phyloP scores from a whole-genome alignment of 2,329 filamentous ascomycete species.

The Trichoderma sp. region DNA sequence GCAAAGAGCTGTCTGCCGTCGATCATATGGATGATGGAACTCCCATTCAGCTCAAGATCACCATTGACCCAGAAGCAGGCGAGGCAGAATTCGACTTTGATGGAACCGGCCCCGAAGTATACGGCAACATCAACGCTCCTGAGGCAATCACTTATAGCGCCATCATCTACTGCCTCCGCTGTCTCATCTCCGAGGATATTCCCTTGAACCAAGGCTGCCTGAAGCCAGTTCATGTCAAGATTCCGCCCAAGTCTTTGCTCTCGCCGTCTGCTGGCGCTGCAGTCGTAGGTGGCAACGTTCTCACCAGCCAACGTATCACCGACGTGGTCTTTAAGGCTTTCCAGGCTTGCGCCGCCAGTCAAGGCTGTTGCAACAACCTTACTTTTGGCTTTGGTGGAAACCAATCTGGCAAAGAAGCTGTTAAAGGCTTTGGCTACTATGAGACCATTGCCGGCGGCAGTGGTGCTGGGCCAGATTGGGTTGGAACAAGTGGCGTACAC shows the following conservation, averaged over 20 bases:
- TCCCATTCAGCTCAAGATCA: slow-evolving; percentile 74
- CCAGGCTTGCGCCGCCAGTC: slow-evolving; percentile 75
- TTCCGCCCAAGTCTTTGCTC: slow-evolving; percentile 73
- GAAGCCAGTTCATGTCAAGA: slow-evolving; percentile 73
- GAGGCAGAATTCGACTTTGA: slow-evolving; percentile 81
- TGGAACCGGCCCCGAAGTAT: slow-evolving; percentile 79
- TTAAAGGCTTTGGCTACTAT: slow-evolving; percentile 52
- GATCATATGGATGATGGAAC: slow-evolving; percentile 87
- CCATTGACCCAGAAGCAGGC: slow-evolving; percentile 73
- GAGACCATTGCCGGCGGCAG: slow-evolving; percentile 69
- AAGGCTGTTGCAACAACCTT: slow-evolving; percentile 82
- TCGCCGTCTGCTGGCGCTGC: slow-evolving; percentile 77
- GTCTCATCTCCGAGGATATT: slow-evolving; percentile 79
- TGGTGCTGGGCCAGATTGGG: slow-evolving; percentile 66
- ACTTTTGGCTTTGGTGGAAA: slow-evolving; percentile 74
- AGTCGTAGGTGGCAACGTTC: slow-evolving; percentile 80
- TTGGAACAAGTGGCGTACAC: slow-evolving; percentile 50
- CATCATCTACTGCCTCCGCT: slow-evolving; percentile 85
- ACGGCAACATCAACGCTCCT: slow-evolving; percentile 80
- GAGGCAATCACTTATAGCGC: slow-evolving; percentile 81
- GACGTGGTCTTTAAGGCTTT: slow-evolving; percentile 68
- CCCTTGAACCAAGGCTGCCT: slow-evolving; percentile 83
- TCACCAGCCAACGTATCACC: slow-evolving; percentile 50
- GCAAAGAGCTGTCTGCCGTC: slow-evolving; percentile 69
- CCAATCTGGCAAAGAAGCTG: slow-evolving; percentile 42